Base-by-base conservation (phyloP, 305 asterid species). In the Fraxinus baroniana region DNA sequence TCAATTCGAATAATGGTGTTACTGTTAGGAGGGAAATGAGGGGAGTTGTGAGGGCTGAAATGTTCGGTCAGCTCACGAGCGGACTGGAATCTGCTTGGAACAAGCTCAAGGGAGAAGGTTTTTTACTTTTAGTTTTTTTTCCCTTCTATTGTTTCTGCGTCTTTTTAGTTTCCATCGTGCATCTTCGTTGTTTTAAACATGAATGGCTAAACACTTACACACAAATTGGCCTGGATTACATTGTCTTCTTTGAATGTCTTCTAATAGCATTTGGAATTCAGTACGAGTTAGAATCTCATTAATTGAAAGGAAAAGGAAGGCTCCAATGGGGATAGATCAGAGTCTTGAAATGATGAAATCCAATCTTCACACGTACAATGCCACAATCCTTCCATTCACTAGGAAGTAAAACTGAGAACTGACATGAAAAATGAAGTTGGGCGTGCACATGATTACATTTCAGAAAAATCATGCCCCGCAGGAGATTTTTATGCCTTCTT, bases 31-130 rank as follows among this genome's bases (percentile, higher is more conserved):
- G 92, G 86, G 89, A 84, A 71, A 87, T 64, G 87, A 86, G 86
- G 44, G 84, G 93, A 18, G 85, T 88, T 28, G 91, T 95, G 85
- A 89, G 90, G 85, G 99, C 96, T 71, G 99, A 94, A 87, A 94
- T 94, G 98, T 93, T 94, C 84, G 99, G 99, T 78, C 97, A 96
- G 89, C 97, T 96, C 33, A 91, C 97, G 1, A 88, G 92, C 66
- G 98, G 98, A 52, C 95, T 96, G 52, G 98, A 96, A 88, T 75
- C 97, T 8, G 98, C 98, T 60, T 94, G 98, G 99, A 93, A 84
- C 92, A 94, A 94, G 94, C 98, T 96, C 87, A 96, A 93, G 88
- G 99, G 97, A 83, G 98, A 91, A 96, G 99, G 99, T 94, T 33
- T 57, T 5, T 79, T 1, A 78, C 68, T 22, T 77, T 77, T 22